Conservation (phyloP, 164 flowering plant genomes). For the Malania oleifera region DNA sequence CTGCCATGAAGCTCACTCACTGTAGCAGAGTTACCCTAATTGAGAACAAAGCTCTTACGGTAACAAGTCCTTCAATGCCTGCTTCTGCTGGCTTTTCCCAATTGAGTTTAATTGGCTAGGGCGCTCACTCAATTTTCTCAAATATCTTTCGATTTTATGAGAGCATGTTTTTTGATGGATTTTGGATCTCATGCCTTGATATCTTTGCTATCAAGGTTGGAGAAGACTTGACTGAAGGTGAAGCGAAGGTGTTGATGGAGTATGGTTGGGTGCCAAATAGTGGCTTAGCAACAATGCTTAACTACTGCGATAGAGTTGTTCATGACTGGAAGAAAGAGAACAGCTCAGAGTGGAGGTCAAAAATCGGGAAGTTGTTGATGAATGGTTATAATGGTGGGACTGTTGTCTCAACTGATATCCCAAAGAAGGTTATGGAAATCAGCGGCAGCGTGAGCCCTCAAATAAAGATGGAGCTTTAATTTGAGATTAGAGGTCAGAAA, state of each 20-base stretch:
- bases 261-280: conserved; percentile 83
- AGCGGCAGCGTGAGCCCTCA: conserved; percentile 13
- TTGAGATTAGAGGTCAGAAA: conserved; percentile 8
- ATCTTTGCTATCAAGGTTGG: conserved; percentile 55
- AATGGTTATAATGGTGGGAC: conserved; percentile 72
- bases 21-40: conserved; percentile 62
- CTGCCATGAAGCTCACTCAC: conserved; percentile 70
- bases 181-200: neutral
- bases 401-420: conserved; percentile 29
- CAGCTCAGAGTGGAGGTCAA: conserved; percentile 71
- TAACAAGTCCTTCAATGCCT: conserved; percentile 20
- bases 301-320: conserved; percentile 74
- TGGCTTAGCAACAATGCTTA: conserved; percentile 88
- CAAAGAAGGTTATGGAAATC: conserved; percentile 28
- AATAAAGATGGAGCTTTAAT: conserved; percentile 36
- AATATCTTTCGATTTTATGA: neutral
- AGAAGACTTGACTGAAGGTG: conserved; percentile 74
- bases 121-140: neutral
- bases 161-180: neutral
- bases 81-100: neutral
- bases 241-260: conserved; percentile 67
- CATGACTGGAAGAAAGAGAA: conserved; percentile 70
- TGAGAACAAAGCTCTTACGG: conserved; percentile 76
- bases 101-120: neutral
- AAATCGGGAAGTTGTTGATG: conserved; percentile 68